phyloP scores from a whole-genome alignment of 2,329 filamentous ascomycete genomes.

The Clonostachys chloroleuca region DNA sequence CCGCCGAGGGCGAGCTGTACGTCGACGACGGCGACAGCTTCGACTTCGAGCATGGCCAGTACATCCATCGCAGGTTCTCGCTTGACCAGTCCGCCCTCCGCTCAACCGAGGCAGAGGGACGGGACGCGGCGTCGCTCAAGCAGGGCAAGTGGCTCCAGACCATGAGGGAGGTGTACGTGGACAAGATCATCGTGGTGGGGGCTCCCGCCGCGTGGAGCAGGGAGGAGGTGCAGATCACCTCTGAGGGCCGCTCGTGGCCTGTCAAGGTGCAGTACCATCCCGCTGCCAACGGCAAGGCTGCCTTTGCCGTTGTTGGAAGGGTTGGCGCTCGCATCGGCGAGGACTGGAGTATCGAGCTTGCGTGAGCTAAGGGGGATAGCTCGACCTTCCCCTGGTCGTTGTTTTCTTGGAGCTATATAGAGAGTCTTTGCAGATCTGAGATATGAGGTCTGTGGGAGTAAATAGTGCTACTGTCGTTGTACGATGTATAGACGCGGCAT shows the following conservation, averaged over 20 bases:
- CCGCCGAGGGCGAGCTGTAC: conserved; percentile 78
- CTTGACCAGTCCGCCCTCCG: conserved; percentile 58
- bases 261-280: conserved; percentile 57
- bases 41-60: conserved; percentile 80
- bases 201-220: conserved; percentile 70
- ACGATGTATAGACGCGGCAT: no score
- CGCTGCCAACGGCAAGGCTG: conserved; percentile 38
- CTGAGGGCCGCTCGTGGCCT: conserved; percentile 47
- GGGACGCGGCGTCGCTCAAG: conserved; percentile 44
- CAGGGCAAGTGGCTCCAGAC: conserved; percentile 71
- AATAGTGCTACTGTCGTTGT: no score
- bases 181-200: conserved; percentile 80
- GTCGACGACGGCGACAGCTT: conserved; percentile 92
- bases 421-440: no score
- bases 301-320: conserved; percentile 48
- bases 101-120: conserved; percentile 62
- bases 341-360: conserved; percentile 44
- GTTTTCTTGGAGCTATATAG: no score
- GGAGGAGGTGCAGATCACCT: conserved; percentile 51
- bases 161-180: conserved; percentile 74
- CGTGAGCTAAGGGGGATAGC: not conserved
- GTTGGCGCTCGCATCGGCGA: conserved; percentile 46
- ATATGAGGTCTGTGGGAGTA: no score
- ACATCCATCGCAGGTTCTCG: conserved; percentile 78
- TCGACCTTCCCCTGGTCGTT: no score